A percentile compares a stretch with the other conserved stretches of the same genome.
phyloP scores from a whole-genome alignment of 1,139 yeast species.

The Pneumocystis sp. region DNA sequence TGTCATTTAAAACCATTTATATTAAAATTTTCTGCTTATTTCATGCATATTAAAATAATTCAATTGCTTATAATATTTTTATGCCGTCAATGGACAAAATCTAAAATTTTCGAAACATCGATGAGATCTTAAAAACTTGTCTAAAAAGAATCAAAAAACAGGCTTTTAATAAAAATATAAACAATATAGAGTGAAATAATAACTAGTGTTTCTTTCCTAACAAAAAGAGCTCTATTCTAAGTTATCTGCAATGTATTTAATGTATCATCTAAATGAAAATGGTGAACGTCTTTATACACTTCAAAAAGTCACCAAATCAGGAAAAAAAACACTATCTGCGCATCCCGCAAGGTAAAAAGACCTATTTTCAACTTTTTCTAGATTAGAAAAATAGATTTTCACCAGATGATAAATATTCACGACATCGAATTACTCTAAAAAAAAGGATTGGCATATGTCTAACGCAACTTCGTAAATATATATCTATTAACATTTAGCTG shows the following conservation, averaged over 20 bases:
- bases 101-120: neutral
- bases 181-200: neutral
- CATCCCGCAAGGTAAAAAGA: slow-evolving; percentile 56
- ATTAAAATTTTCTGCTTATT: neutral
- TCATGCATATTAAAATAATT: neutral
- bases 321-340: slow-evolving; percentile 95
- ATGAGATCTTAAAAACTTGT: too few species aligned
- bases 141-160: neutral
- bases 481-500: slow-evolving; percentile 13
- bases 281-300: slow-evolving; percentile 95
- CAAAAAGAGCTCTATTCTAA: slow-evolving; percentile 13
- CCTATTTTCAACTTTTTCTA: neutral
- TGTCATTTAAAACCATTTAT: neutral
- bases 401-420: slow-evolving; percentile 97
- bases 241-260: slow-evolving; percentile 62
- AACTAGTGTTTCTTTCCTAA: neutral
- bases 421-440: slow-evolving; percentile 97
- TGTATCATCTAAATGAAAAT: slow-evolving; percentile 89
- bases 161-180: neutral
- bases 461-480: slow-evolving; percentile 44
- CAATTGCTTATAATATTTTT: neutral
- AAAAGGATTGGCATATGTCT: slow-evolving; percentile 85
- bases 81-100: neutral
- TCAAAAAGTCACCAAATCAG: slow-evolving; percentile 61
- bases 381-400: slow-evolving; percentile 47